Conservation (phyloP, 805 yeast genomes). For the Metschnikowia reukaufii region DNA sequence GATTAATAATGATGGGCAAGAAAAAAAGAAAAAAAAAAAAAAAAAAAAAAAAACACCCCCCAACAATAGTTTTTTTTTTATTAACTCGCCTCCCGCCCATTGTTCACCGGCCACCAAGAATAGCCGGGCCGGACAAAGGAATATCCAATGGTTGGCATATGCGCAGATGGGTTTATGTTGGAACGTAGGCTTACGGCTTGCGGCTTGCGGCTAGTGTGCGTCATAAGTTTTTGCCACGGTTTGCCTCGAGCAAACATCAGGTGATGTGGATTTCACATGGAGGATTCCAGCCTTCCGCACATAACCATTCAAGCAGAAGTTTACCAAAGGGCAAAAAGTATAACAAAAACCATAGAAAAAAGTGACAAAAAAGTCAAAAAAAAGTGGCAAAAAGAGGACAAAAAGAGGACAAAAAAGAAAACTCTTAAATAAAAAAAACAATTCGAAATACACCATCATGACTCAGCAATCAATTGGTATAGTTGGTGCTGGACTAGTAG, state of each 20-base stretch:
- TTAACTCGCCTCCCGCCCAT: neutral
- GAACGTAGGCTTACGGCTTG: neutral
- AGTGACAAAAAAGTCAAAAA: neutral
- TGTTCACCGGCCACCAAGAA: neutral
- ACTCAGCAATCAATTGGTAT: slow-evolving; percentile 43
- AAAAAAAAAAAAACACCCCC: neutral
- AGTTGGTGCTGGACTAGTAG: slow-evolving; percentile 91
- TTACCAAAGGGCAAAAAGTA: too few relatives aligned
- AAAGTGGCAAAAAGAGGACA: neutral
- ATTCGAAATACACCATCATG: slow-evolving; percentile 3
- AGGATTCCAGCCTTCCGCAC: too few relatives aligned
- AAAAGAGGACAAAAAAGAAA: neutral
- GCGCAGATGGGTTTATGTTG: neutral
- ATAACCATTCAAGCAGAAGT: too few relatives aligned
- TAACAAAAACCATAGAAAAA: neutral
- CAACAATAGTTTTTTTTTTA: too few relatives aligned
- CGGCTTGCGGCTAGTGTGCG: neutral
- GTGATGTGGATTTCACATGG: neutral
- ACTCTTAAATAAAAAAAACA: neutral
- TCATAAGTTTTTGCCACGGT: too few relatives aligned
- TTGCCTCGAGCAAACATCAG: slow-evolving; percentile 4
- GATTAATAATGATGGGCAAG: neutral
- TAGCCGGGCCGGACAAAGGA: neutral
- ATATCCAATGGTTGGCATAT: neutral
- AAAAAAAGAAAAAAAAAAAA: too few relatives aligned